A percentile compares a stretch with the other conserved stretches of the same genome.
Conservation (phyloP, 352 stramenopile genomes). For the Phytophthora cactorum region DNA sequence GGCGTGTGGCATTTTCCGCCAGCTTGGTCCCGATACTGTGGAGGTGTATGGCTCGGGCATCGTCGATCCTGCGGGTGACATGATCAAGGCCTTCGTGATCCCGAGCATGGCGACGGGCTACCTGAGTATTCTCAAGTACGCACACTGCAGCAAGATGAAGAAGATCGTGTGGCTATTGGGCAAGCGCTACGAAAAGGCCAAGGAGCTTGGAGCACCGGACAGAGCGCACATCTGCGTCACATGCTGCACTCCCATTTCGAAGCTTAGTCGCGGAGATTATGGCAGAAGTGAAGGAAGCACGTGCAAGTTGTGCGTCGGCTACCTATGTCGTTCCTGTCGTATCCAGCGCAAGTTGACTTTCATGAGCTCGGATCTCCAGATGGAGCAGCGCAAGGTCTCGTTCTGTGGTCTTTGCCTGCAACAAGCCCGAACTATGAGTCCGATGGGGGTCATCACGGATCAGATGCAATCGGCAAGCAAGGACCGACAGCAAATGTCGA, state of each 20-base stretch:
- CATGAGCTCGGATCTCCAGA: conserved; percentile 12
- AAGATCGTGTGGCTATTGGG: conserved; percentile 32
- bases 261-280: conserved; percentile 20
- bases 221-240: conserved; percentile 31
- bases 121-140: conserved; percentile 32
- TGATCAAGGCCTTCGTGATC: conserved; percentile 36
- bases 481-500: not conserved
- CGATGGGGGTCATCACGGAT: conserved; percentile 3
- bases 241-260: conserved; percentile 25
- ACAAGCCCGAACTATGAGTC: conserved; percentile 28
- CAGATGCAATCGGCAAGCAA: not conserved
- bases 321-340: conserved; percentile 43
- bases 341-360: conserved; percentile 45
- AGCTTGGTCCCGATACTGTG: conserved; percentile 43
- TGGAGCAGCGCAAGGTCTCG: conserved; percentile 35
- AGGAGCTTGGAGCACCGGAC: conserved; percentile 17
- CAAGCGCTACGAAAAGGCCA: conserved; percentile 27
- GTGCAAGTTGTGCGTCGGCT: conserved; percentile 42
- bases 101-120: conserved; percentile 19
- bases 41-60: conserved; percentile 50
- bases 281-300: conserved; percentile 21
- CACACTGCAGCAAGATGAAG: conserved; percentile 43
- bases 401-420: conserved; percentile 38
- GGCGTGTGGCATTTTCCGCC: conserved; percentile 51
- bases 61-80: conserved; percentile 35